phyloP scores from a whole-genome alignment of 148 eudicot genomes.

The Chenopodium formosanum region DNA sequence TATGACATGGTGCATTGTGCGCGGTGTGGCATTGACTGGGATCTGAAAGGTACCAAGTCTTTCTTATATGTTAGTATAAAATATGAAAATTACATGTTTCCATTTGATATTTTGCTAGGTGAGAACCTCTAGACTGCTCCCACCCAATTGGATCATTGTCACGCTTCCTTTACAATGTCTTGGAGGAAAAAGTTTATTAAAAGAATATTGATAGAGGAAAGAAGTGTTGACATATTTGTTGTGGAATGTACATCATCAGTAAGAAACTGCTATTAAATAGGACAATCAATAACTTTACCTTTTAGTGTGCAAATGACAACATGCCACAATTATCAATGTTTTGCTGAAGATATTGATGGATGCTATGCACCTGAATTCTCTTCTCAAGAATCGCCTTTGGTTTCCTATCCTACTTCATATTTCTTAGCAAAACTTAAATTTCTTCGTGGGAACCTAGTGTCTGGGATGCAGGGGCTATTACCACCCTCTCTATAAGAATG shows the following conservation, averaged over 20 bases:
- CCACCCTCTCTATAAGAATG: background rate
- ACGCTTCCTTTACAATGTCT: background rate
- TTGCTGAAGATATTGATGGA: background rate
- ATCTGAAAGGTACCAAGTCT: constrained; percentile 59
- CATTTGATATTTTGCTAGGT: background rate
- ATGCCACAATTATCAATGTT: background rate
- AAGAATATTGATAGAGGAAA: background rate
- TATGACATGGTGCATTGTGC: constrained; percentile 96
- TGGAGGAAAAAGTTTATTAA: background rate
- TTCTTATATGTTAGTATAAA: background rate
- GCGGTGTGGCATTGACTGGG: constrained; percentile 81
- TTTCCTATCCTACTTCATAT: background rate
- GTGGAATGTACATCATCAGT: background rate
- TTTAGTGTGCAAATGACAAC: background rate
- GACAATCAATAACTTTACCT: background rate
- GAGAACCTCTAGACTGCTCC: background rate
- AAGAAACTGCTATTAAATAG: background rate
- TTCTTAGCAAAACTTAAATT: background rate
- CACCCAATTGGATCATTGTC: background rate
- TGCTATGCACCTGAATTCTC: background rate
- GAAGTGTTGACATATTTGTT: background rate
- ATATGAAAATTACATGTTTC: background rate
- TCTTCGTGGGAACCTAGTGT: background rate
- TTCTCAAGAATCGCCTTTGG: background rate
- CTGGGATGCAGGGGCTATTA: background rate